phyloP scores from a whole-genome alignment of 371 early-diverging fungal genomes.

The Nematocida ausubeli region DNA sequence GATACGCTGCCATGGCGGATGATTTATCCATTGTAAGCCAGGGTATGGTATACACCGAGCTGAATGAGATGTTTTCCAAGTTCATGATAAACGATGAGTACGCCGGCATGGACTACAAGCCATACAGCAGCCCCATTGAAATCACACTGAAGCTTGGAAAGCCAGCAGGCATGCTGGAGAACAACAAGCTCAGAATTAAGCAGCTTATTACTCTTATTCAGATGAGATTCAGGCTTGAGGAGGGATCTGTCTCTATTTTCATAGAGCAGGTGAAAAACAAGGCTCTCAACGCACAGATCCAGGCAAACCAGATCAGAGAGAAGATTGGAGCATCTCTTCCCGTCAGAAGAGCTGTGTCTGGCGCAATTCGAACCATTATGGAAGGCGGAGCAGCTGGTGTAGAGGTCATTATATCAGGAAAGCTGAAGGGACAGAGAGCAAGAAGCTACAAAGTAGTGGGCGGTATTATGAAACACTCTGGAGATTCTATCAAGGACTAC shows the following conservation, averaged over 20 bases:
- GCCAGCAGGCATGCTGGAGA: constrained; percentile 92
- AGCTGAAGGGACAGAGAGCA: constrained; percentile 99
- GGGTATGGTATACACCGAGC: constrained; percentile 67
- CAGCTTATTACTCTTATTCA: constrained; percentile 93
- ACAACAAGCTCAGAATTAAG: constrained; percentile 93
- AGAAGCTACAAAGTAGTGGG: constrained; percentile 99
- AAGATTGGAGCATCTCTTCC: constrained; percentile 91
- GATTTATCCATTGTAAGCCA: constrained; percentile 45
- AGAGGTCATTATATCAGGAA: constrained; percentile 97
- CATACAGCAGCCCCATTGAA: constrained; percentile 90
- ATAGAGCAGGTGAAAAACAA: constrained; percentile 94
- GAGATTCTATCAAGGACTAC: constrained; percentile 90
- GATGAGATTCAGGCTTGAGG: constrained; percentile 86
- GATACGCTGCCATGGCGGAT: constrained; percentile 38
- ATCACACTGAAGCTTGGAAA: constrained; percentile 96
- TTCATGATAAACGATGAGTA: constrained; percentile 75
- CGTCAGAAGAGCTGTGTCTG: constrained; percentile 92
- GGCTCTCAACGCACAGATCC: constrained; percentile 95
- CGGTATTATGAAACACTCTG: constrained; percentile 89
- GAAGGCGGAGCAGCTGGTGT: constrained; percentile 99
- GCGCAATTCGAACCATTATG: constrained; percentile 95
- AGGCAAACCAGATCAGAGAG: constrained; percentile 93
- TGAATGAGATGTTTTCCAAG: constrained; percentile 70
- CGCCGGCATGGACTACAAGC: constrained; percentile 95
- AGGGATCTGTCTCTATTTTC: constrained; percentile 85